These are phyloP conservation scores for Aspergillus ellipticus DNA, from an alignment of 495 filamentous ascomycete genomes.

Conservation along the genomic window DNA sequence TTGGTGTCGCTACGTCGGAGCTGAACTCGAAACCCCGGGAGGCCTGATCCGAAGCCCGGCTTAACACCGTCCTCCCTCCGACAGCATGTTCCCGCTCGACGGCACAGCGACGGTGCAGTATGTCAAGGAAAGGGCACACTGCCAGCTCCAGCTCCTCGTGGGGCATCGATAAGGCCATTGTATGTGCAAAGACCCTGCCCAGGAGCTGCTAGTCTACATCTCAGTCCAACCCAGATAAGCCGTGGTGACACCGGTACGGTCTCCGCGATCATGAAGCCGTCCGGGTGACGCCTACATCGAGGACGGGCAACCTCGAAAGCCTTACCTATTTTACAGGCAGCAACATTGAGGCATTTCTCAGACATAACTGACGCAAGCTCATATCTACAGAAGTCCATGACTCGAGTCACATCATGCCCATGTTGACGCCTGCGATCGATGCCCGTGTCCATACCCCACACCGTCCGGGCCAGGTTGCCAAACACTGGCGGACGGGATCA, in stretches of 20 bases:
- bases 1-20: not conserved
- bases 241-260: not conserved
- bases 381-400: not conserved
- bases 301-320: not conserved
- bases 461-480: not conserved
- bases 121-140: not conserved
- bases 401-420: not conserved
- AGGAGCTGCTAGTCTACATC: too few relatives aligned
- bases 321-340: not conserved
- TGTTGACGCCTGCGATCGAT: not conserved
- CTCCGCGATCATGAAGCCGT: not conserved
- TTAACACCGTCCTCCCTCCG: not conserved
- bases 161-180: too few relatives aligned
- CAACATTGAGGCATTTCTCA: not conserved
- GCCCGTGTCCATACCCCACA: not conserved
- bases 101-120: not conserved
- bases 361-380: not conserved
- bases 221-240: too few relatives aligned
- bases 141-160: not conserved
- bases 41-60: not conserved
- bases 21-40: not conserved
- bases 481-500: not conserved
- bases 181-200: too few relatives aligned
- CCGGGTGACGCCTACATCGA: not conserved
- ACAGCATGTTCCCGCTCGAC: not conserved